phyloP scores from a whole-genome alignment of 2,329 filamentous ascomycete genomes.

The Cryphonectria nitschkei region DNA sequence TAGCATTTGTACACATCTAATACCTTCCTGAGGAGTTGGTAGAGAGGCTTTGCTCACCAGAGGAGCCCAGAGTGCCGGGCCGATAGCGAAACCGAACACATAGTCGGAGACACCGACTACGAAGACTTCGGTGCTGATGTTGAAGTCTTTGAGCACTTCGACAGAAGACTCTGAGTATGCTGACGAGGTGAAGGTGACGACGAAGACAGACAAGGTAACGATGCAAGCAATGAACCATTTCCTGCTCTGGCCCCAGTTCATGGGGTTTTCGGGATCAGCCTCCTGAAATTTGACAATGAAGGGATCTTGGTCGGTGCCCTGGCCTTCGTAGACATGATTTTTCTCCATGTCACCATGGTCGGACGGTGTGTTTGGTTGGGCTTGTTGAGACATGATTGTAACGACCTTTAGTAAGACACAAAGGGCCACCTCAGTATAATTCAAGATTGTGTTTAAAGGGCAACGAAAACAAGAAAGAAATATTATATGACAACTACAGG shows the following conservation, averaged over 20 bases:
- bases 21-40: too few relatives aligned
- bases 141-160: slow-evolving; percentile 46
- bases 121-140: slow-evolving; percentile 45
- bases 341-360: background rate
- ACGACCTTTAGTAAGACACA: background rate
- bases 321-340: background rate
- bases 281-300: slow-evolving; percentile 50
- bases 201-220: slow-evolving; percentile 46
- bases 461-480: background rate
- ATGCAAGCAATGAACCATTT: slow-evolving; percentile 46
- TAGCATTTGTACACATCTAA: background rate
- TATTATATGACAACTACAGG: background rate
- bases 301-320: slow-evolving; percentile 47
- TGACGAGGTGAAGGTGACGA: slow-evolving; percentile 55
- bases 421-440: background rate
- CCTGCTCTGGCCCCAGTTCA: slow-evolving; percentile 41
- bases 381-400: background rate
- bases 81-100: slow-evolving; percentile 60
- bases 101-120: slow-evolving; percentile 57
- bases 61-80: slow-evolving; percentile 63
- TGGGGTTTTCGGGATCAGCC: slow-evolving; percentile 48
- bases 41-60: slow-evolving; percentile 43
- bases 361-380: background rate
- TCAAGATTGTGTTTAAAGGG: background rate
- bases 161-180: slow-evolving; percentile 48